Conservation (phyloP, 2,329 filamentous ascomycete species). For the Diatrype stigma region DNA sequence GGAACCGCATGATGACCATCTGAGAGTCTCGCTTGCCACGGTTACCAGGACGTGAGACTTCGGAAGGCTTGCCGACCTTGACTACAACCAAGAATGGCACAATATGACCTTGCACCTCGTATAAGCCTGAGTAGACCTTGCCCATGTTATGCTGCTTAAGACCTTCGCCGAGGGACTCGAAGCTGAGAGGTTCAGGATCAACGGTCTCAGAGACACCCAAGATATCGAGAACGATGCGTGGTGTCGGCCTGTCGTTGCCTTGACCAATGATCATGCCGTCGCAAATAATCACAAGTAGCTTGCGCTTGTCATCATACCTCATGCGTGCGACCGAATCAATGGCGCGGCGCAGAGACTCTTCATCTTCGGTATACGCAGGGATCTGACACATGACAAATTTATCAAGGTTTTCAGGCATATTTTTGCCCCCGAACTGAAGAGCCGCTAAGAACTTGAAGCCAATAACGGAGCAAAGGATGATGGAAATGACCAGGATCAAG, state of each 20-base stretch:
- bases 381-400: slow-evolving; percentile 99
- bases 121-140: slow-evolving; percentile 95
- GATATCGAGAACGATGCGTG: slow-evolving; percentile 94
- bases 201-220: slow-evolving; percentile 89
- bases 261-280: slow-evolving; percentile 99
- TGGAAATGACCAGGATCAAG: slow-evolving; percentile 79
- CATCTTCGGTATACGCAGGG: slow-evolving; percentile 95
- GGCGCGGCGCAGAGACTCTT: slow-evolving; percentile 92
- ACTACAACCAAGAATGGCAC: slow-evolving; percentile 96
- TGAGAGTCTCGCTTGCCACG: slow-evolving; percentile 99
- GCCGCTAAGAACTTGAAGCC: slow-evolving; percentile 96
- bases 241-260: slow-evolving; percentile 93
- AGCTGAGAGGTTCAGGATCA: slow-evolving; percentile 92
- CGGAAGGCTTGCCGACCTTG: slow-evolving; percentile 96
- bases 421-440: slow-evolving; percentile 88
- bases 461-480: slow-evolving; percentile 76
- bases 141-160: slow-evolving; percentile 99
- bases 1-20: slow-evolving; percentile 97
- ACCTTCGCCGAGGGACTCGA: slow-evolving; percentile 92
- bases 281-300: slow-evolving; percentile 86
- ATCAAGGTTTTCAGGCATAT: slow-evolving; percentile 89
- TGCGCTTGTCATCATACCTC: slow-evolving; percentile 97
- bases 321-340: slow-evolving; percentile 95
- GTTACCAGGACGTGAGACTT: slow-evolving; percentile 91
- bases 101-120: slow-evolving; percentile 96